Evolutionary conservation across 352 stramenopile species (phyloP), one percentile per base, ranked within the genome.

Genomic region (Pythium oligandrum): DNA sequence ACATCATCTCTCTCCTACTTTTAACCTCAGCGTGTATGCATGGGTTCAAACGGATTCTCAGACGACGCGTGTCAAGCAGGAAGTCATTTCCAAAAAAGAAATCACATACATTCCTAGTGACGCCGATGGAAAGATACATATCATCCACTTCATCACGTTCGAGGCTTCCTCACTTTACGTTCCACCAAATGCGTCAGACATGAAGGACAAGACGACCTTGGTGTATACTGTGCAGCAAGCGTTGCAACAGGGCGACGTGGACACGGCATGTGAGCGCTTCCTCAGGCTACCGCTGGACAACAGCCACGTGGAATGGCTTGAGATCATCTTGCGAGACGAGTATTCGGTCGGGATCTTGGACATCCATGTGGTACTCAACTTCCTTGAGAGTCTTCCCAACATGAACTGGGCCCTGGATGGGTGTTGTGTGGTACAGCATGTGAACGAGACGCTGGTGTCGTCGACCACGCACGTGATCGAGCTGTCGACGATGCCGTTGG

Each of bases 381-480:
- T 90, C 62, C 65, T 90, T 12, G 74, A 90, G 50, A 66, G 55
- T 9, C 65, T 90, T 36, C 76, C 76, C 3, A 85, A 71, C 58
- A 85, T 72, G 76, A 59, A 84, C 48, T 90, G 76, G 78, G 81
- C 78, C 48, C 61, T 87, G 8, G 76, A 87, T 44, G 78, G 78
- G 8, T 87, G 75, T 49, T 61, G 66, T 12, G 64, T 90, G 56
- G 61, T 90, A 33, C 66, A 90, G 46, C 66, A 58, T 40, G 71
- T 90, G 36, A 73, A 81, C 48, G 66, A 61, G 31, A 66, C 73
- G 4, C 55, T 86, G 38, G 61, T 64, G 31, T 64, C 71, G 40
- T 55, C 59, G 4, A 70, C 54, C 38, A 65, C 53, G n/a, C 65
- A 55, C 26, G 57, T 61, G 0, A 61, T 68, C 37, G 70, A 84